Base-by-base conservation (phyloP, 306 rosid species). In the Vicia sativa region DNA sequence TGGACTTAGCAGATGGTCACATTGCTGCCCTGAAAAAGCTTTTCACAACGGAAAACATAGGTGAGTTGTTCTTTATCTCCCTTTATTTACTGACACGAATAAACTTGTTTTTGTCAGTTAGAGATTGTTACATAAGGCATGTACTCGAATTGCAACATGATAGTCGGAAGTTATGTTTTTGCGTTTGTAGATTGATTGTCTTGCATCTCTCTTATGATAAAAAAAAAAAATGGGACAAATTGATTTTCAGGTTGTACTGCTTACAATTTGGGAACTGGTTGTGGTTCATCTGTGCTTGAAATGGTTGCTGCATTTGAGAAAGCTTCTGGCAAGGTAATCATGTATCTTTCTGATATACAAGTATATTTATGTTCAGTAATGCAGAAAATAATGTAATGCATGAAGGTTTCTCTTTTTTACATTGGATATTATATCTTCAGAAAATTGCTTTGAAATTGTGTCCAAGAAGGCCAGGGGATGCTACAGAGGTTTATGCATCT, bases 1-100 rank as follows among this genome's bases (percentile, higher is more conserved):
- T 93, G 97, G 99, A 93, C 86, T 77, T 90, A 15, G 99, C 99
- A n/a, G 97, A 93, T 70, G 99, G 99, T 26, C 99, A 93, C 80
- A 88, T 90, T 65, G 95, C 99, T 66, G 99, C 99, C 48, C 63
- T 93, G 72, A 52, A 75, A 76, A 88, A 93, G 90, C 96, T 93
- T 71, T 87, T 90, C 65, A 49, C 83, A 1, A 5, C 89, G 0
- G 87, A 88, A 23, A 65, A 86, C 74, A 88, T 87, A 66, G 97
- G 96, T 90, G 38, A 64, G 12, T 46, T 52, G 4, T 69, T 46
- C 42, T 75, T 77, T 78, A 26, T 66, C 35, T 13, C 19, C 29
- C 16, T 11, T 21, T 42, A 38, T 11, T 48, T 48, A 44, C 60
- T 44, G 31, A 16, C 1, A 19, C 65, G 50, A 41, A 37, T 6